A percentile compares a stretch with the other conserved stretches of the same genome.
These are phyloP conservation scores for Cetradonia linearis DNA, from an alignment of 495 filamentous ascomycete genomes.

Conservation along the genomic window DNA sequence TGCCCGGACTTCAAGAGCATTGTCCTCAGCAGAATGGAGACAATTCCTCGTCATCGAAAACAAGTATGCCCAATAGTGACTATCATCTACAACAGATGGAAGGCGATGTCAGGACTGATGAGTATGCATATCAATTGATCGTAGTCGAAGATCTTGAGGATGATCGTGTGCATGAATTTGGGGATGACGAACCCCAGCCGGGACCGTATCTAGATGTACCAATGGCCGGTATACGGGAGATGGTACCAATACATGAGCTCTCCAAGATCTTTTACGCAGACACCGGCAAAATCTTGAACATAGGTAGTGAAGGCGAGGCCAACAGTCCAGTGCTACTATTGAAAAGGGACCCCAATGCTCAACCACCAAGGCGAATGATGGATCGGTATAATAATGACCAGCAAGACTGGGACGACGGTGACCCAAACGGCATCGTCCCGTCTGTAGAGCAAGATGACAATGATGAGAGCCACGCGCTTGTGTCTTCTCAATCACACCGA, in stretches of 20 bases:
- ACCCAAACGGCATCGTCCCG: conserved; percentile 10
- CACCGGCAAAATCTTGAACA: conserved; percentile 88
- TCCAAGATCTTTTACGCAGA: conserved; percentile 97
- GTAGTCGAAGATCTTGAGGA: conserved; percentile 92
- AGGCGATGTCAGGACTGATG: conserved; percentile 45
- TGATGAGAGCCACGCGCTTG: conserved; percentile 3
- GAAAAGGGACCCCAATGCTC: conserved; percentile 70
- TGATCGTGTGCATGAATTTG: conserved; percentile 73
- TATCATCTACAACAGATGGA: conserved; percentile 31
- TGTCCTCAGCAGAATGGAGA: conserved; percentile 10
- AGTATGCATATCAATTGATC: conserved; percentile 82
- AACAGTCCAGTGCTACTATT: conserved; percentile 82
- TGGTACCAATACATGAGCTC: conserved; percentile 80
- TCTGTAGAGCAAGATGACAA: background rate
- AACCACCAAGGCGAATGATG: conserved; percentile 58
- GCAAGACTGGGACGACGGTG: conserved; percentile 22
- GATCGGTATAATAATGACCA: conserved; percentile 36
- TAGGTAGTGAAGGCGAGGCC: conserved; percentile 63
- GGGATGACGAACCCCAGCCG: conserved; percentile 52
- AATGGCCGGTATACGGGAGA: conserved; percentile 69
- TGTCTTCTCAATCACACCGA: conserved; percentile 3
- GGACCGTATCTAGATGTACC: conserved; percentile 58
- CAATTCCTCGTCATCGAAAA: background rate
- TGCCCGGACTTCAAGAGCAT: conserved; percentile 3
- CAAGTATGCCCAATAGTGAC: background rate